Conservation (phyloP, 345 rosid genomes). For the Gossypium stocksii region DNA sequence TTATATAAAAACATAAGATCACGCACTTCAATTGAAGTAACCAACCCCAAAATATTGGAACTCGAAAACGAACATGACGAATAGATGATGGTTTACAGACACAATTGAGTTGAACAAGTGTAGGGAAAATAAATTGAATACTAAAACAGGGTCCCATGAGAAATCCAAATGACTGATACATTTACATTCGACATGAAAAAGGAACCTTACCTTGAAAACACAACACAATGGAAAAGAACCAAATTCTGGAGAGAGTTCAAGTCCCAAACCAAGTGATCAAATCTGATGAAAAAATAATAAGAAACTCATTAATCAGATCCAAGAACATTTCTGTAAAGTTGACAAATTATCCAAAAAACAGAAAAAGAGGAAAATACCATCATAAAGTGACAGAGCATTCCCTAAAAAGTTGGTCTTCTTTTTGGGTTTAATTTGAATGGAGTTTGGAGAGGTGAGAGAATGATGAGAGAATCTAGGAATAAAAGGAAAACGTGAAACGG, state of each 20-base stretch:
- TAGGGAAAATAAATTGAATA: neutral
- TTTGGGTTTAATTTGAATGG: neutral
- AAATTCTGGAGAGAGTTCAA: neutral
- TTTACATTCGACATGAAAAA: neutral
- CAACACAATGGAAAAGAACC: neutral
- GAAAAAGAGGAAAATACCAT: neutral
- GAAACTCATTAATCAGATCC: neutral
- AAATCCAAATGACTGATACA: neutral
- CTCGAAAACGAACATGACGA: neutral
- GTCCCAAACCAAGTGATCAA: constrained; percentile 9
- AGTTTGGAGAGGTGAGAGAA: neutral
- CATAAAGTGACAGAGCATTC: constrained; percentile 1
- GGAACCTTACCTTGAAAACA: constrained; percentile 3
- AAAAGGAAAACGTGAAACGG: neutral
- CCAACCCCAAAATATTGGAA: neutral
- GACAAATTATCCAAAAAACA: neutral
- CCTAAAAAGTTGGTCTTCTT: neutral
- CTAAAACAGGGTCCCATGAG: neutral
- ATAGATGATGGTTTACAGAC: neutral
- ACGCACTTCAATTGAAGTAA: neutral
- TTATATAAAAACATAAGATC: neutral
- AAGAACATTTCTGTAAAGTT: neutral
- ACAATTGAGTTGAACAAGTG: neutral
- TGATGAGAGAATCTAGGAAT: neutral
- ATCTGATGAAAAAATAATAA: neutral